Evolutionary conservation across 306 rosid species (phyloP), one percentile per base, ranked within the genome.

Genomic region (Quercus aquifolioides): DNA sequence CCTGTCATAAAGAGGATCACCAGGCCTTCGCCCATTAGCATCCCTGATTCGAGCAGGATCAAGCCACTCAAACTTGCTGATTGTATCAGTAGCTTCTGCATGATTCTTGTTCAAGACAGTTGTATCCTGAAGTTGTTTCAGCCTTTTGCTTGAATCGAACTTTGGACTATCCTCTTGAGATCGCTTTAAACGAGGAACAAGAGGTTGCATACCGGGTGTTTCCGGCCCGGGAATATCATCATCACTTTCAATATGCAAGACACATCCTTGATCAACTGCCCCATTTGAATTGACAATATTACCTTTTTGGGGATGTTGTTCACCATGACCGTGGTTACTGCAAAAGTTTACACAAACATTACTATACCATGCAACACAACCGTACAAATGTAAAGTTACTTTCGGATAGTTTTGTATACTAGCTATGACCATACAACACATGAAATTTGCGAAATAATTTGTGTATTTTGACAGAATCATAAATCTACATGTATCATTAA

Each of bases 61-160:
- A 18, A 94, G 97, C 97, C 99, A 94, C 84, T 90, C 97, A 82
- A 94, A 94, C 90, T 86, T 95, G 86, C 96, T 88, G 55, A 84
- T 83, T 64, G 83, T 78, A 41, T 88, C 97, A 71, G 84, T 75
- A 18, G 46, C 82, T 73, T 86, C 92, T 69, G 78, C 76, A 64
- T 74, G 63, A 69, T 86, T 87, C 87, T 80, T 88, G 46, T 86
- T 74, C 58, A 57, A 21, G 25, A 58, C 58, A 2, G 75, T 65
- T 28, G 84, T 75, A 75, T 90, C 94, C 43, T 91, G 91, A 55
- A 87, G 89, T 58, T 90, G 83, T 81, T 86, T 89, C 70, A 88
- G 69, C 87, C 91, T 86, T 78, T 95, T 95, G 72, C 91, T 80
- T 64, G 93, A 85, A 72, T 84, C 85, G 69, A 59, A 84, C 63